phyloP scores from a whole-genome alignment of 306 rosid genomes.

The Corylus heterophylla region DNA sequence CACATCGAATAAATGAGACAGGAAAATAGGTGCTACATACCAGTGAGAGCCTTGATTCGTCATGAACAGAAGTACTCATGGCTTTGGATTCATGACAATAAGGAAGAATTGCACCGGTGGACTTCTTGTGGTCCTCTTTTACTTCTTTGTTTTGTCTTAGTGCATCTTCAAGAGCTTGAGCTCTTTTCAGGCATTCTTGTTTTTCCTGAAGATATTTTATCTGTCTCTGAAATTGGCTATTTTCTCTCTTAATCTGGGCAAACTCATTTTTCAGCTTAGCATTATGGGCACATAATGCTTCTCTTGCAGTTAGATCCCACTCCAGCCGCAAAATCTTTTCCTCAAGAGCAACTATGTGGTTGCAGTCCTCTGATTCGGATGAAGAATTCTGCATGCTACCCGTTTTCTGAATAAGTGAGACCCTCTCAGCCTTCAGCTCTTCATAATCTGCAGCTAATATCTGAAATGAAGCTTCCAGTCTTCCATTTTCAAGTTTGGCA shows the following conservation, averaged over 20 bases:
- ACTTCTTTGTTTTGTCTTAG: slow-evolving; percentile 40
- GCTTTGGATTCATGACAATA: slow-evolving; percentile 1
- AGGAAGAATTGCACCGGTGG: slow-evolving; percentile 16
- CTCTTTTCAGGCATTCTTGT: slow-evolving; percentile 33
- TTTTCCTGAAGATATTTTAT: slow-evolving; percentile 43
- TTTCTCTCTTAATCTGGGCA: slow-evolving; percentile 27
- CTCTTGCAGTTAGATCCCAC: slow-evolving; percentile 36
- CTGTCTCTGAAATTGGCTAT: background rate
- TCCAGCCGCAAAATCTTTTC: slow-evolving; percentile 55
- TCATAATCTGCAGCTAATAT: slow-evolving; percentile 44
- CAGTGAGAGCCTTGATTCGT: slow-evolving; percentile 16
- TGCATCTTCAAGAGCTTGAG: slow-evolving; percentile 47
- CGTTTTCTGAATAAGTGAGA: slow-evolving; percentile 31
- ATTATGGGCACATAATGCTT: slow-evolving; percentile 31
- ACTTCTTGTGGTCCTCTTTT: slow-evolving; percentile 36
- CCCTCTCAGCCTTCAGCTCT: slow-evolving; percentile 47
- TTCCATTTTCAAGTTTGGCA: slow-evolving; percentile 43
- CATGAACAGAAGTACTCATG: slow-evolving; percentile 16
- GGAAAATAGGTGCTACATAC: slow-evolving; percentile 15
- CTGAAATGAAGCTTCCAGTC: slow-evolving; percentile 47
- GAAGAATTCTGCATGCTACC: slow-evolving; percentile 31
- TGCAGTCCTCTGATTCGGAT: slow-evolving; percentile 42
- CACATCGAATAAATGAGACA: background rate
- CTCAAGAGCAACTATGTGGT: slow-evolving; percentile 39
- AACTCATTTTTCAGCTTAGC: slow-evolving; percentile 44